A percentile compares a stretch with the other conserved stretches of the same genome.
phyloP scores from a whole-genome alignment of 768 basidiomycete species.

The Gymnopilus junonius region DNA sequence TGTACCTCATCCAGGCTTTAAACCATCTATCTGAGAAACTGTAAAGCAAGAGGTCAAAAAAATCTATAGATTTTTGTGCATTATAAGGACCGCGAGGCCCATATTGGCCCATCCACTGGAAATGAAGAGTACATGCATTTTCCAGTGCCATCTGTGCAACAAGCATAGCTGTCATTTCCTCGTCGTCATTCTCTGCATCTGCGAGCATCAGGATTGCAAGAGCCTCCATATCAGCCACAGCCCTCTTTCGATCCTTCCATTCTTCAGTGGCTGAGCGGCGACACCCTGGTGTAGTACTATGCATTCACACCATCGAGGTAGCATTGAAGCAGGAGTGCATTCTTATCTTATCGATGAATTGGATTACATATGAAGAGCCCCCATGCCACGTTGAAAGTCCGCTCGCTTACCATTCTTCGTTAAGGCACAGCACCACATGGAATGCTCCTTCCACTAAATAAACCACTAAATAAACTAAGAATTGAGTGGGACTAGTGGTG shows the following conservation, averaged over 20 bases:
- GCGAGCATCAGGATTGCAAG: neutral
- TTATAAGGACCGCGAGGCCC: neutral
- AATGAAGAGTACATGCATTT: neutral
- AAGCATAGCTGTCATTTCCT: neutral
- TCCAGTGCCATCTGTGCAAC: neutral
- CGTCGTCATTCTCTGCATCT: neutral
- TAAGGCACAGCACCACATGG: neutral
- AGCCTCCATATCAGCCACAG: too few species aligned
- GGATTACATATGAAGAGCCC: too few species aligned
- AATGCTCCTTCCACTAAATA: too few species aligned
- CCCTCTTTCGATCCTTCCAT: too few species aligned
- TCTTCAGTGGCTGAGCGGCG: too few species aligned
- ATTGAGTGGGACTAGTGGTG: too few species aligned
- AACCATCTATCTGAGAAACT: neutral
- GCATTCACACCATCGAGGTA: too few species aligned
- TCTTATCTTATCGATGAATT: neutral
- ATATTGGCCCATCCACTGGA: neutral
- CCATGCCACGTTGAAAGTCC: too few species aligned
- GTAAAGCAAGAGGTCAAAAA: neutral
- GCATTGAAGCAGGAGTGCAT: too few species aligned
- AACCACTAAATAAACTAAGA: too few species aligned
- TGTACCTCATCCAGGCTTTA: neutral
- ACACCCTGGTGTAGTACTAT: too few species aligned
- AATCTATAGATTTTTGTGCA: neutral
- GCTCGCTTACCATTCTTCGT: neutral